These are phyloP conservation scores for Chrysoporthe austroafricana DNA, from an alignment of 2,329 filamentous ascomycete genomes.

Conservation along the genomic window DNA sequence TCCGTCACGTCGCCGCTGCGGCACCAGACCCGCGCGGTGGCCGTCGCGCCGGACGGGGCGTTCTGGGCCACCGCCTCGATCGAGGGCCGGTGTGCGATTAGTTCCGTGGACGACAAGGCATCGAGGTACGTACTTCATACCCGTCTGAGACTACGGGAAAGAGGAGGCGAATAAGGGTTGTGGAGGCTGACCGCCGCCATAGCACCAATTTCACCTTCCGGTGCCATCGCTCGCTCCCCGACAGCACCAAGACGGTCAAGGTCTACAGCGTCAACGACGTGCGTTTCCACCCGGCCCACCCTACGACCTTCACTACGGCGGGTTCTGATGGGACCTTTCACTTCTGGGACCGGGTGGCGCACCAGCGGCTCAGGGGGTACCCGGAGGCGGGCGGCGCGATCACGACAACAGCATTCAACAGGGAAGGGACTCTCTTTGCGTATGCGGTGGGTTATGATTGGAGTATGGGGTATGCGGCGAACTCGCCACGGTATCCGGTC, in stretches of 20 bases:
- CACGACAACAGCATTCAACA: slow-evolving; percentile 64
- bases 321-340: slow-evolving; percentile 43
- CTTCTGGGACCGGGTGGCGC: slow-evolving; percentile 61
- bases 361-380: slow-evolving; percentile 57
- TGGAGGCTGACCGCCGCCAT: background rate
- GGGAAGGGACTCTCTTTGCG: slow-evolving; percentile 59
- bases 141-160: background rate
- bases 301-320: slow-evolving; percentile 36
- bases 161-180: background rate
- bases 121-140: background rate
- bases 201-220: slow-evolving; percentile 36
- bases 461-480: slow-evolving; percentile 63
- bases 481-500: slow-evolving; percentile 32
- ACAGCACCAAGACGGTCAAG: slow-evolving; percentile 30
- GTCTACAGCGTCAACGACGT: slow-evolving; percentile 41
- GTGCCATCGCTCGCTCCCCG: slow-evolving; percentile 37
- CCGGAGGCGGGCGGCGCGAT: slow-evolving; percentile 59
- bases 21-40: slow-evolving; percentile 37
- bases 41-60: slow-evolving; percentile 17
- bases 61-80: slow-evolving; percentile 34
- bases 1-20: slow-evolving; percentile 33
- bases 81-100: slow-evolving; percentile 1
- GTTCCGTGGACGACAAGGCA: slow-evolving; percentile 2
- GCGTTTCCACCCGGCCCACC: slow-evolving; percentile 36
- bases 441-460: slow-evolving; percentile 74